Evolutionary conservation across 148 eudicot species (phyloP).

Genomic region (Dysphania ambrosioides): DNA sequence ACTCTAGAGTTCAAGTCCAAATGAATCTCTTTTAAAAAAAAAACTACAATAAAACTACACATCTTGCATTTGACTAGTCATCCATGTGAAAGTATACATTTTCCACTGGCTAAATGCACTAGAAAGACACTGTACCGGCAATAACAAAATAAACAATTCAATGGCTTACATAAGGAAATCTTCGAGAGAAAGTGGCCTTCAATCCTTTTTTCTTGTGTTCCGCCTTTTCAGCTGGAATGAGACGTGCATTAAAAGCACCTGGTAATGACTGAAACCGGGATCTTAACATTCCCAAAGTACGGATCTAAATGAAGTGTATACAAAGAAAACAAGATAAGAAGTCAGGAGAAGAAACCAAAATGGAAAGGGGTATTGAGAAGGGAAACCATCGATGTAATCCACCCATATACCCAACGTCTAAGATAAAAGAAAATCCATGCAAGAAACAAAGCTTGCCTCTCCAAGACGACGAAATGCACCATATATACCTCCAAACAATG

Average conservation of each 20-base stretch:
- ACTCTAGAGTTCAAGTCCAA: neutral
- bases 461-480: constrained; percentile 99
- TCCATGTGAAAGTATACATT: neutral
- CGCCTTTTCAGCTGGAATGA: constrained; percentile 73
- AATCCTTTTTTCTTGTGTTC: constrained; percentile 94
- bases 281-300: constrained; percentile 92
- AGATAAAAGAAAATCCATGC: neutral
- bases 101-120: neutral
- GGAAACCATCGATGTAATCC: neutral
- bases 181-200: constrained; percentile 79
- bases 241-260: constrained; percentile 83
- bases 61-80: neutral
- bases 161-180: constrained; percentile 48
- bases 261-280: constrained; percentile 89
- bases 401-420: neutral
- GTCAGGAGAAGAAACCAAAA: neutral
- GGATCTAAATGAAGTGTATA: constrained; percentile 51
- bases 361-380: no score
- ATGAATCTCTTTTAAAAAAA: neutral
- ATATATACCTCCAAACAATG: constrained; percentile 96
- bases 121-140: neutral
- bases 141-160: neutral
- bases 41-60: neutral
- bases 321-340: neutral
- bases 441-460: constrained; percentile 50